Percentiles rank a stretch among this genome's conserved stretches.
Evolutionary conservation across 31 red algal genomes (phyloP).

Genomic region (Endocladia muricata): DNA sequence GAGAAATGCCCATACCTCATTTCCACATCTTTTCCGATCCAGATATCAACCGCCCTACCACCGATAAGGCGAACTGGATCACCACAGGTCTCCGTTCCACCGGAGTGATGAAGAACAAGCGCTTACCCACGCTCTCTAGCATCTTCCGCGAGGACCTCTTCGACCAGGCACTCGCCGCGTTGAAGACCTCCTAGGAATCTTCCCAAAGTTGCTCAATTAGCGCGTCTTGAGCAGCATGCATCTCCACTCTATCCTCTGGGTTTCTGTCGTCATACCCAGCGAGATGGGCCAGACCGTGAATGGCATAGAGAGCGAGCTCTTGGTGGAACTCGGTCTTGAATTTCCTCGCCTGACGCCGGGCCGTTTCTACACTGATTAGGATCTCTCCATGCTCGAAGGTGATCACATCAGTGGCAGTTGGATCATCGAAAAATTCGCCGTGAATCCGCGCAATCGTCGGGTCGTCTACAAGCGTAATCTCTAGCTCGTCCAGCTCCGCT

Average conservation of each 20-base stretch:
- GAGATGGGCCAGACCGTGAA: conserved; percentile 6
- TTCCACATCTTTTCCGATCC: too few relatives aligned
- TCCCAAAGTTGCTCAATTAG: neutral
- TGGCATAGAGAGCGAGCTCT: neutral
- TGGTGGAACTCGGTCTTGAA: neutral
- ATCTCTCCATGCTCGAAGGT: conserved; percentile 29
- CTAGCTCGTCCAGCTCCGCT: neutral
- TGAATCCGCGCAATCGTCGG: neutral
- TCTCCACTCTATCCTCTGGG: neutral
- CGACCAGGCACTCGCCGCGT: too few relatives aligned
- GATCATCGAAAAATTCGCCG: conserved; percentile 9
- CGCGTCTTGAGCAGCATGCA: neutral
- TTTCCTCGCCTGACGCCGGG: neutral
- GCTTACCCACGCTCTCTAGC: too few relatives aligned
- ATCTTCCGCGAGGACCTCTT: too few relatives aligned
- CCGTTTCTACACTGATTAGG: conserved; percentile 25
- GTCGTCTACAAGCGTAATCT: conserved; percentile 6
- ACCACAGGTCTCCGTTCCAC: too few relatives aligned
- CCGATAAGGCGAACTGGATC: too few relatives aligned
- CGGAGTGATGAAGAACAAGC: too few relatives aligned
- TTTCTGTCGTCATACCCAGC: neutral
- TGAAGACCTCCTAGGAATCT: too few relatives aligned
- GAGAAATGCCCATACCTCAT: too few relatives aligned
- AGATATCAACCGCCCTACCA: too few relatives aligned
- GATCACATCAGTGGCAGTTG: conserved; percentile 15